phyloP scores from a whole-genome alignment of 371 early-diverging fungal species.

The Lichtheimia ramosa region DNA sequence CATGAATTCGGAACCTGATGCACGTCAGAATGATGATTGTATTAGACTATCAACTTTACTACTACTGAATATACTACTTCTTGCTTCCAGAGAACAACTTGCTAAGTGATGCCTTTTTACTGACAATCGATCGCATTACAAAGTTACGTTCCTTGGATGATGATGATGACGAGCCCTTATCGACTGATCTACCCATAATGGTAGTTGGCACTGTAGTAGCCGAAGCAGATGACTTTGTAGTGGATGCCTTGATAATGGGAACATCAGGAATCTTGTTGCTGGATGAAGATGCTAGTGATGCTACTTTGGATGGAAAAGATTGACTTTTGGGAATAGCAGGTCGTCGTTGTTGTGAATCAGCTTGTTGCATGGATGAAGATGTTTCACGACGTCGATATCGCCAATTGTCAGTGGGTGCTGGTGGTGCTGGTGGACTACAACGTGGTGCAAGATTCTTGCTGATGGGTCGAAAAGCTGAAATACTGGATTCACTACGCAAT shows the following conservation, averaged over 20 bases:
- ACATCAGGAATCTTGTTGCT: no score
- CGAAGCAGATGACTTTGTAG: neutral
- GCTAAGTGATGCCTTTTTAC: conserved; percentile 41
- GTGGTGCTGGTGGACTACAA: conserved; percentile 1
- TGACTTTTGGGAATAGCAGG: conserved; percentile 30
- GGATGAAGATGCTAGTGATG: conserved; percentile 3
- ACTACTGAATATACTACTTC: conserved; percentile 9
- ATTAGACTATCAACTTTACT: no score
- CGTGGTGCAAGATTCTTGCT: conserved; percentile 24
- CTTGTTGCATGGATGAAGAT: neutral
- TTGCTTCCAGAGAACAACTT: conserved; percentile 35
- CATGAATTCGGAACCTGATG: no score
- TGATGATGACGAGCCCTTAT: neutral
- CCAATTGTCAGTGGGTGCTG: no score
- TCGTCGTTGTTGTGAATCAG: neutral
- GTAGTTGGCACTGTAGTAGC: neutral
- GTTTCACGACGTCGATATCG: neutral
- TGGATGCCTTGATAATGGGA: neutral
- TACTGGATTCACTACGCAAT: conserved; percentile 19
- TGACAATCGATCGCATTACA: conserved; percentile 38
- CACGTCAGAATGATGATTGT: no score
- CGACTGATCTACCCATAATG: neutral
- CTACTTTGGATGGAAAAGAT: conserved; percentile 35
- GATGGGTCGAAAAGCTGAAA: conserved; percentile 27
- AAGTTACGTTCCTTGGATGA: conserved; percentile 25